These are phyloP conservation scores for Limnanthes douglasii DNA, from an alignment of 345 rosid species.

Conservation along the genomic window DNA sequence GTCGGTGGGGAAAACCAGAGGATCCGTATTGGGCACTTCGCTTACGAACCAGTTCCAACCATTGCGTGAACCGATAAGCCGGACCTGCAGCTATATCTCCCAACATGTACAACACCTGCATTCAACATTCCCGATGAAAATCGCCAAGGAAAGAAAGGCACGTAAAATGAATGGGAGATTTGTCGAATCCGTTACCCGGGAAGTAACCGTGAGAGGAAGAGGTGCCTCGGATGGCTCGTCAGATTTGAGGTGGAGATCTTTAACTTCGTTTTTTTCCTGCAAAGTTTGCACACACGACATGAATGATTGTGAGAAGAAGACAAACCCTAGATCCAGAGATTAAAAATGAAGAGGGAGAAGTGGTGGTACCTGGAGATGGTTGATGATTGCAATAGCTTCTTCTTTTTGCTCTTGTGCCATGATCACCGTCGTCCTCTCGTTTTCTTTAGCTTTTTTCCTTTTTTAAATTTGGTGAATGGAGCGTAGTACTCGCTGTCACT, in stretches of 20 bases:
- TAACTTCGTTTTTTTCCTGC: conserved; percentile 56
- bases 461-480: too few relatives aligned
- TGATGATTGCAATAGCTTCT: too few relatives aligned
- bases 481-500: too few relatives aligned
- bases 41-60: conserved; percentile 98
- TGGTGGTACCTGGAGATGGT: conserved; percentile 6
- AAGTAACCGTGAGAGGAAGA: conserved; percentile 79
- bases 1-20: conserved; percentile 82
- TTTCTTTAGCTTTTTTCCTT: too few relatives aligned
- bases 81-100: conserved; percentile 91
- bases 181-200: too few relatives aligned
- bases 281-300: conserved; percentile 4
- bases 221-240: conserved; percentile 52
- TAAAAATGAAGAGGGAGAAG: conserved; percentile 5
- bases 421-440: too few relatives aligned
- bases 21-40: conserved; percentile 61
- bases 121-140: too few relatives aligned
- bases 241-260: conserved; percentile 33
- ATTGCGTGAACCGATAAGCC: conserved; percentile 73
- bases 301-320: conserved; percentile 6
- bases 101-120: conserved; percentile 94
- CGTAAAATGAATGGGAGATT: background rate
- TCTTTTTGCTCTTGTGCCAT: too few relatives aligned
- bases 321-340: too few relatives aligned
- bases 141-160: background rate